Conservation (phyloP, 2,329 filamentous ascomycete species). For the Geosmithia morbida region DNA sequence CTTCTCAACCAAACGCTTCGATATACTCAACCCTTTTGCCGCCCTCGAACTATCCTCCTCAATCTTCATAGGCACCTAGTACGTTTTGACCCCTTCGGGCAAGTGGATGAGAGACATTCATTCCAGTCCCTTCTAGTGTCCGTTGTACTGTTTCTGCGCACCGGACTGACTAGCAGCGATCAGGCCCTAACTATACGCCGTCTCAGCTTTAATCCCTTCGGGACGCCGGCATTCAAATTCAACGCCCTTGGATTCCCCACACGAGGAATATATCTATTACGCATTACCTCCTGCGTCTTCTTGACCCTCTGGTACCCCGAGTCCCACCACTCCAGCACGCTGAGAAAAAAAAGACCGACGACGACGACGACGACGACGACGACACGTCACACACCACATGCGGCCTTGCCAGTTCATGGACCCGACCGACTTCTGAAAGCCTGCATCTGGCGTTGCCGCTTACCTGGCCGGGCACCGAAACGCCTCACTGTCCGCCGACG, state of each 20-base stretch:
- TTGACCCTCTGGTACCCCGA: neutral
- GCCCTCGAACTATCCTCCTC: neutral
- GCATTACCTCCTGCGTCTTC: neutral
- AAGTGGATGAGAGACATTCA: neutral
- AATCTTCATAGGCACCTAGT: neutral
- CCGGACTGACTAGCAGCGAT: neutral
- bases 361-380: neutral
- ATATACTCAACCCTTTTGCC: neutral
- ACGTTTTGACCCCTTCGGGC: neutral
- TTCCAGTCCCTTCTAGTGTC: neutral
- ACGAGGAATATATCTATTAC: neutral
- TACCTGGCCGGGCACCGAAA: neutral
- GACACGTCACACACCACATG: neutral
- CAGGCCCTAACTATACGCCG: neutral
- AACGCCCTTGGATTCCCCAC: neutral
- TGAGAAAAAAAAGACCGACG: neutral
- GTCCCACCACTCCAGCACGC: neutral
- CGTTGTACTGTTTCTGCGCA: neutral
- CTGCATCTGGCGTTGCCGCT: neutral
- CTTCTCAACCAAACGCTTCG: neutral
- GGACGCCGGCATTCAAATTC: neutral
- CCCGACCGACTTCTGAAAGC: neutral
- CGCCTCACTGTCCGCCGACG: neutral
- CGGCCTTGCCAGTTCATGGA: neutral
- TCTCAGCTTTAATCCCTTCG: neutral